Evolutionary conservation across 768 basidiomycete genomes (phyloP).

Genomic region (Epithele typhae): DNA sequence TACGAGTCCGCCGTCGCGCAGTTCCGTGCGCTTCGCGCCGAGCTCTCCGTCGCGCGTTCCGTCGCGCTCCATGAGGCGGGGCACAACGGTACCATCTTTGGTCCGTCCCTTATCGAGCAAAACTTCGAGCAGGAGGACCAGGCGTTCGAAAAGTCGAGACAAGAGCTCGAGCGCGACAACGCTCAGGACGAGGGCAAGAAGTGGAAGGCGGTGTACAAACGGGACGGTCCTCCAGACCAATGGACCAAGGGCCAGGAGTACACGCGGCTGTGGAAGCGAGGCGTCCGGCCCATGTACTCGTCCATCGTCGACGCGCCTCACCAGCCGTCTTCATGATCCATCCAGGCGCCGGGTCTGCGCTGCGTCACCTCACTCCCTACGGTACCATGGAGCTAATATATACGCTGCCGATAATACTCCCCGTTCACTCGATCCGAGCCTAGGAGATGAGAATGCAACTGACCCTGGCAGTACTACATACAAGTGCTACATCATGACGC

Average conservation of each 20-base stretch:
- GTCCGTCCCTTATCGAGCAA: constrained; percentile 53
- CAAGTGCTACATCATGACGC: constrained; percentile 25
- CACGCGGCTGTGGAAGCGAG: constrained; percentile 66
- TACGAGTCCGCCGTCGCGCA: constrained; percentile 78
- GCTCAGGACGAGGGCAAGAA: constrained; percentile 46
- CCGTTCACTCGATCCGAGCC: too few species aligned
- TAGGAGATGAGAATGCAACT: too few species aligned
- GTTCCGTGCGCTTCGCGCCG: constrained; percentile 84
- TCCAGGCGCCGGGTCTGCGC: too few species aligned
- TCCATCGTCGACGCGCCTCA: constrained; percentile 45
- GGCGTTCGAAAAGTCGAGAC: constrained; percentile 45
- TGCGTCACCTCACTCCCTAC: too few species aligned
- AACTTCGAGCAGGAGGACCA: constrained; percentile 60
- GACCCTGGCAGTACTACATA: constrained; percentile 21
- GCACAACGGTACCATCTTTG: constrained; percentile 64
- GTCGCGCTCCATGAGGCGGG: constrained; percentile 82
- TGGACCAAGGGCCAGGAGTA: constrained; percentile 80
- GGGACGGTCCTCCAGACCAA: constrained; percentile 31
- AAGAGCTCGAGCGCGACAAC: constrained; percentile 32
- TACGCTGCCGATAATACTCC: too few species aligned
- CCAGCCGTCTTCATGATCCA: constrained; percentile 7
- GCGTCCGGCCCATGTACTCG: constrained; percentile 62
- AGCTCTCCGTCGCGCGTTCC: constrained; percentile 70
- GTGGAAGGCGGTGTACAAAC: constrained; percentile 54
- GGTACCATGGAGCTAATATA: constrained; percentile 5